These are phyloP conservation scores for Heterobasidion annosum DNA, from an alignment of 1,284 basidiomycete species.

Conservation along the genomic window DNA sequence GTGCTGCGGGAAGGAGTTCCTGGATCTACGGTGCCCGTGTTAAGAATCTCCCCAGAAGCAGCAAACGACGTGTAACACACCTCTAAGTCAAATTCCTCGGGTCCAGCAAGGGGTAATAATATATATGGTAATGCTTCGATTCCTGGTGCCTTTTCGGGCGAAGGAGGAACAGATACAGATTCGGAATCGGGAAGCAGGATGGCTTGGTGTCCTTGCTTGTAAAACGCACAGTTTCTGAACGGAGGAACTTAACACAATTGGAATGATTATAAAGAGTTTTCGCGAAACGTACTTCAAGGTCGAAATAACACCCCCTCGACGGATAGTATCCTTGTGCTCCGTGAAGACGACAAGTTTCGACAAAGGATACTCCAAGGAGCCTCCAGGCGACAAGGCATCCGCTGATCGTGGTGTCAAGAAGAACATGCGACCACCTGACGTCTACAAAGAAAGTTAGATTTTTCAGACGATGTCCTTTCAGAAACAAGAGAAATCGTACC, in stretches of 20 bases:
- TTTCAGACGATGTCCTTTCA: neutral
- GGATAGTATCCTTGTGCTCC: slow-evolving; percentile 79
- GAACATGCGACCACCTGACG: slow-evolving; percentile 58
- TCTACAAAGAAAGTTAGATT: slow-evolving; percentile 26
- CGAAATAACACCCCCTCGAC: slow-evolving; percentile 79
- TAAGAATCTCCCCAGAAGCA: slow-evolving; percentile 2
- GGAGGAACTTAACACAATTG: neutral
- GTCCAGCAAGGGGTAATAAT: slow-evolving; percentile 86
- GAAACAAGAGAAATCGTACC: slow-evolving; percentile 32
- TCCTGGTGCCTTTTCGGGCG: slow-evolving; percentile 56
- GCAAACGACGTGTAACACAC: slow-evolving; percentile 26
- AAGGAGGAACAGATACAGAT: slow-evolving; percentile 41
- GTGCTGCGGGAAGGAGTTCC: slow-evolving; percentile 75
- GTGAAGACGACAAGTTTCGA: slow-evolving; percentile 80
- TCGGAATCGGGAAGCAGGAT: slow-evolving; percentile 55
- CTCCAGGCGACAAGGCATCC: slow-evolving; percentile 29
- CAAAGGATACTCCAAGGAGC: slow-evolving; percentile 65
- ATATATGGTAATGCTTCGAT: slow-evolving; percentile 80
- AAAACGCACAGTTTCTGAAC: slow-evolving; percentile 71
- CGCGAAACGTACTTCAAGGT: slow-evolving; percentile 64
- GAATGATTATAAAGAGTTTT: neutral
- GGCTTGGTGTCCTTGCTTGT: slow-evolving; percentile 57
- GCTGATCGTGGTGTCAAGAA: slow-evolving; percentile 55
- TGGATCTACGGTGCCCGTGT: slow-evolving; percentile 53
- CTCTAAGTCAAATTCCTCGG: slow-evolving; percentile 90